phyloP scores from a whole-genome alignment of 805 yeast genomes.

The Cephaloascus fragrans region DNA sequence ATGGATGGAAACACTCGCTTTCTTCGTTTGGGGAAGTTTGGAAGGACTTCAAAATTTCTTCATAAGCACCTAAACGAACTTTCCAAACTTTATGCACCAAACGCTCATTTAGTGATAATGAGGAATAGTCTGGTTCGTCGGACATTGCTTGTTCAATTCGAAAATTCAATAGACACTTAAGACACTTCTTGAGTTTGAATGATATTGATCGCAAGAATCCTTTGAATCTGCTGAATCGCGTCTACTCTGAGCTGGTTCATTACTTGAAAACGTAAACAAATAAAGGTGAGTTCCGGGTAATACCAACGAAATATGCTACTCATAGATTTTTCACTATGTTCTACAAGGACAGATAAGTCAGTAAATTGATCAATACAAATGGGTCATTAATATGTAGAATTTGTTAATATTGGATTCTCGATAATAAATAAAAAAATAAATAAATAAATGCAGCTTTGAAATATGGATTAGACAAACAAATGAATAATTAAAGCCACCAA shows the following conservation, averaged over 20 bases:
- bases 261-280: background rate
- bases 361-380: too few relatives aligned
- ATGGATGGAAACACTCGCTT: conserved; percentile 45
- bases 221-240: background rate
- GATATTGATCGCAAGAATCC: too few relatives aligned
- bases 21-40: conserved; percentile 41
- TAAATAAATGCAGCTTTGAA: background rate
- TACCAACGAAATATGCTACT: too few relatives aligned
- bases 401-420: too few relatives aligned
- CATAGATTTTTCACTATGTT: too few relatives aligned
- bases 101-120: conserved; percentile 58
- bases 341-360: too few relatives aligned
- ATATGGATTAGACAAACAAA: background rate
- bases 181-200: too few relatives aligned
- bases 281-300: background rate
- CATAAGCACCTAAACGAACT: conserved; percentile 73
- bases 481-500: too few relatives aligned
- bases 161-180: too few relatives aligned
- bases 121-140: conserved; percentile 48
- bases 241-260: background rate
- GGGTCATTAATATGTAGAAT: too few relatives aligned
- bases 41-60: conserved; percentile 47
- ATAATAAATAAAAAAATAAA: too few relatives aligned
- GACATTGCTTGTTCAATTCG: too few relatives aligned
- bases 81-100: conserved; percentile 75